phyloP scores from a whole-genome alignment of 1,284 basidiomycete species.

The Earliella scabrosa region DNA sequence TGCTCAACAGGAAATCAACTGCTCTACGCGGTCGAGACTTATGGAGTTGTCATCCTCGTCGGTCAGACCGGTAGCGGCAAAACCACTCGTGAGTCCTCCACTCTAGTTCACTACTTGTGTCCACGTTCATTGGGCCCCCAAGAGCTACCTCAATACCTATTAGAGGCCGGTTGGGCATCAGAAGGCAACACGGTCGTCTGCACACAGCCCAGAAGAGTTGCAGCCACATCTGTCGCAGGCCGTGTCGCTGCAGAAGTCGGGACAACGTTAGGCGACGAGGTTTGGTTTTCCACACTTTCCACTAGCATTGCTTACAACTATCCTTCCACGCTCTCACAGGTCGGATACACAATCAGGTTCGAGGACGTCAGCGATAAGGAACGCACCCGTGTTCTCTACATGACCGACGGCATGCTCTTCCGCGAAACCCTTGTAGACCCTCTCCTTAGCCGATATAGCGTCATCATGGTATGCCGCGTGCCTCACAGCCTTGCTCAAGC shows the following conservation, averaged over 20 bases:
- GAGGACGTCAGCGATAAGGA: conserved; percentile 88
- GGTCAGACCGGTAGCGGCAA: conserved; percentile 98
- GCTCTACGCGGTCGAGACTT: conserved; percentile 83
- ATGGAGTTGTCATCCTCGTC: conserved; percentile 86
- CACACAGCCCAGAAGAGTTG: conserved; percentile 95
- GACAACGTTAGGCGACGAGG: conserved; percentile 88
- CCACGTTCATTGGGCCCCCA: neutral
- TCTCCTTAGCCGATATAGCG: conserved; percentile 87
- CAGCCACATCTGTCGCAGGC: conserved; percentile 91
- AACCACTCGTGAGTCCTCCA: conserved; percentile 80
- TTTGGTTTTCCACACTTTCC: too few species aligned
- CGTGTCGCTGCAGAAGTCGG: conserved; percentile 93
- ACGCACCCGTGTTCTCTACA: conserved; percentile 90
- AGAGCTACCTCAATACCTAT: conserved; percentile 95
- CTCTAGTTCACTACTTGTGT: neutral
- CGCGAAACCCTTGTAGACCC: conserved; percentile 93
- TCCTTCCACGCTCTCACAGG: conserved; percentile 49
- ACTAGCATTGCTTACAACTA: too few species aligned
- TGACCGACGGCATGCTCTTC: conserved; percentile 98
- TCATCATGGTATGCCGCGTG: conserved; percentile 80
- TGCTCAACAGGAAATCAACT: conserved; percentile 66
- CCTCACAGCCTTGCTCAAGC: conserved; percentile 3
- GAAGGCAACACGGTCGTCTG: conserved; percentile 83
- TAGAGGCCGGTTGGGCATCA: conserved; percentile 88
- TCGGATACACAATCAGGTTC: conserved; percentile 97